A percentile compares a stretch with the other conserved stretches of the same genome.
These are phyloP conservation scores for Houttuynia cordata DNA, from an alignment of 164 flowering plant species.

Conservation along the genomic window DNA sequence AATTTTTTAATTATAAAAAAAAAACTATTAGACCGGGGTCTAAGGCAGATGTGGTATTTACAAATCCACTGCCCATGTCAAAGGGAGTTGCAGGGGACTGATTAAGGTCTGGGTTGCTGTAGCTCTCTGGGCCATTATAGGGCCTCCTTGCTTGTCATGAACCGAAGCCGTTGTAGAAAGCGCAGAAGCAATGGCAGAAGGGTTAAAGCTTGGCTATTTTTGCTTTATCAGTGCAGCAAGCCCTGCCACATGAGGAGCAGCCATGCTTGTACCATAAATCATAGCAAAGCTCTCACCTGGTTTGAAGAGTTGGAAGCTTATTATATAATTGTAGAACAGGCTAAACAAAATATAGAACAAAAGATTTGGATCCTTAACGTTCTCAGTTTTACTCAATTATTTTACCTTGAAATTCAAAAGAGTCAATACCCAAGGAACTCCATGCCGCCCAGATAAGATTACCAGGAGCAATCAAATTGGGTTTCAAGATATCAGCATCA, in stretches of 20 bases:
- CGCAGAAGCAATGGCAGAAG: slow-evolving; percentile 91
- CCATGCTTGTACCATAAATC: slow-evolving; percentile 99
- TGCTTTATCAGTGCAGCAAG: slow-evolving; percentile 87
- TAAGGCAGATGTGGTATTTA: slow-evolving; percentile 77
- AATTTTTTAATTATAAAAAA: too few relatives aligned
- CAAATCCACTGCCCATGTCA: slow-evolving; percentile 99
- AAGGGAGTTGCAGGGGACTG: slow-evolving; percentile 95
- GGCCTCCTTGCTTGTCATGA: slow-evolving; percentile 53
- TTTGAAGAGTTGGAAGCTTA: background rate
- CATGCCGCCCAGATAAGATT: slow-evolving; percentile 94
- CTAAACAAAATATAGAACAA: background rate
- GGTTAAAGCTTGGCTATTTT: slow-evolving; percentile 62
- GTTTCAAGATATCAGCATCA: slow-evolving; percentile 83
- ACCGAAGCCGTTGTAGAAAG: slow-evolving; percentile 90
- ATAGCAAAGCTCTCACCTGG: slow-evolving; percentile 93
- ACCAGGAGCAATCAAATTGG: slow-evolving; percentile 93
- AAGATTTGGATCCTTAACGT: background rate
- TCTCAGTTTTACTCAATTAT: background rate
- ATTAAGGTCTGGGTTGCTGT: slow-evolving; percentile 66
- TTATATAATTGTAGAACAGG: background rate
- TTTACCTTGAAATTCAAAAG: slow-evolving; percentile 80
- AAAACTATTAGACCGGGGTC: slow-evolving; percentile 84
- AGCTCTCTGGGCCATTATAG: slow-evolving; percentile 96
- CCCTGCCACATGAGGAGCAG: slow-evolving; percentile 98
- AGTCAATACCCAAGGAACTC: slow-evolving; percentile 81